Percentiles rank a stretch among this genome's conserved stretches.
Conservation (phyloP, 2,329 filamentous ascomycete species). For the Fusarium veterinarium region DNA sequence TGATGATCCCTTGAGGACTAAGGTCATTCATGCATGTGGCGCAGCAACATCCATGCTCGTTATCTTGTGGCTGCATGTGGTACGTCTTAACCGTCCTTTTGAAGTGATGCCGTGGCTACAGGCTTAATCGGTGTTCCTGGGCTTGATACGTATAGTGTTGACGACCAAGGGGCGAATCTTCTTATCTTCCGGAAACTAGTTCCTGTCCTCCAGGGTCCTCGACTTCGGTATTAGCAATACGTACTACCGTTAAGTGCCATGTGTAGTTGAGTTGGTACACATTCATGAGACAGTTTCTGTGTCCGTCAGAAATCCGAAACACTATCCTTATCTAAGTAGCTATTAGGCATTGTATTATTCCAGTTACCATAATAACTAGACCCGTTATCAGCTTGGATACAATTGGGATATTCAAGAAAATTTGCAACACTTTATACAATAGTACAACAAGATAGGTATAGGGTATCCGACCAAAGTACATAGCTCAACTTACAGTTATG, state of each 20-base stretch:
- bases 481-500: not conserved
- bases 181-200: not conserved
- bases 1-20: not conserved
- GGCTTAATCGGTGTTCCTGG: conserved; percentile 1
- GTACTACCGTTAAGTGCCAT: not conserved
- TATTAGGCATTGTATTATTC: not conserved
- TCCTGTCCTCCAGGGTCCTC: not conserved
- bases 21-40: conserved; percentile 25
- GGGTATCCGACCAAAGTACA: not conserved
- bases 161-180: conserved; percentile 1
- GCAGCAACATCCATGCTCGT: conserved; percentile 8
- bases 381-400: not conserved
- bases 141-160: conserved; percentile 28
- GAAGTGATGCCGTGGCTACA: not conserved
- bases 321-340: not conserved
- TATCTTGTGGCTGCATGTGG: conserved; percentile 19
- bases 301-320: not conserved
- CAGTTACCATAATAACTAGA: not conserved
- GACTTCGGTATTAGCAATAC: not conserved
- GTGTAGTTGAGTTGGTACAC: not conserved
- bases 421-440: not conserved
- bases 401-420: not conserved
- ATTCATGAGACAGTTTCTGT: not conserved
- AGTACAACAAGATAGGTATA: not conserved
- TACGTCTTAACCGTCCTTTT: not conserved